Percentiles rank a stretch among this genome's conserved stretches.
Evolutionary conservation across 345 rosid species (phyloP).

Genomic region (Arabis alpina): DNA sequence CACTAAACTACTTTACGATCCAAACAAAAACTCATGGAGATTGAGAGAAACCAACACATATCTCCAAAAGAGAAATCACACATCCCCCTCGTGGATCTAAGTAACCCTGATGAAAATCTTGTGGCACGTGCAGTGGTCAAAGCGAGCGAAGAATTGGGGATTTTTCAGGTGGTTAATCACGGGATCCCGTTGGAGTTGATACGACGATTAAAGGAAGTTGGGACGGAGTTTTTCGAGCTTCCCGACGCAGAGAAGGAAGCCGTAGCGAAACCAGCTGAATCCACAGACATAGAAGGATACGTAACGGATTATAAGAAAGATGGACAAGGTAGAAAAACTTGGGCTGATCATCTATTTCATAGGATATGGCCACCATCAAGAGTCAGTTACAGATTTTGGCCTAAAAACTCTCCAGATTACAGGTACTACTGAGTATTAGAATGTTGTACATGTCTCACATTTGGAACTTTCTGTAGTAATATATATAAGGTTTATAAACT

Average conservation of each 20-base stretch:
- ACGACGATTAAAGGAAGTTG: constrained; percentile 47
- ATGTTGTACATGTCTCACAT: no score
- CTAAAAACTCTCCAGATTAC: constrained; percentile 61
- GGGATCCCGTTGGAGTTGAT: constrained; percentile 48
- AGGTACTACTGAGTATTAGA: constrained; percentile 35
- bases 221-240: constrained; percentile 62
- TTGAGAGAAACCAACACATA: no score
- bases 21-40: no score
- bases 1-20: no score
- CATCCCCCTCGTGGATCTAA: constrained; percentile 46
- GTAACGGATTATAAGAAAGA: constrained; percentile 48
- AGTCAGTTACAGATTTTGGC: constrained; percentile 65
- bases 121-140: constrained; percentile 42
- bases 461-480: no score
- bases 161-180: constrained; percentile 49
- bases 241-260: constrained; percentile 56
- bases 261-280: constrained; percentile 47
- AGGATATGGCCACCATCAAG: constrained; percentile 68
- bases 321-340: constrained; percentile 55
- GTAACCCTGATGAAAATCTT: constrained; percentile 31
- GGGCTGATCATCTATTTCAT: constrained; percentile 73
- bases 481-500: no score
- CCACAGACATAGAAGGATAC: constrained; percentile 55
- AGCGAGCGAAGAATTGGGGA: constrained; percentile 53
- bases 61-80: no score